A percentile compares a stretch with the other conserved stretches of the same genome.
Evolutionary conservation across 1,139 yeast species (phyloP).

Genomic region (Taphrina sp.): DNA sequence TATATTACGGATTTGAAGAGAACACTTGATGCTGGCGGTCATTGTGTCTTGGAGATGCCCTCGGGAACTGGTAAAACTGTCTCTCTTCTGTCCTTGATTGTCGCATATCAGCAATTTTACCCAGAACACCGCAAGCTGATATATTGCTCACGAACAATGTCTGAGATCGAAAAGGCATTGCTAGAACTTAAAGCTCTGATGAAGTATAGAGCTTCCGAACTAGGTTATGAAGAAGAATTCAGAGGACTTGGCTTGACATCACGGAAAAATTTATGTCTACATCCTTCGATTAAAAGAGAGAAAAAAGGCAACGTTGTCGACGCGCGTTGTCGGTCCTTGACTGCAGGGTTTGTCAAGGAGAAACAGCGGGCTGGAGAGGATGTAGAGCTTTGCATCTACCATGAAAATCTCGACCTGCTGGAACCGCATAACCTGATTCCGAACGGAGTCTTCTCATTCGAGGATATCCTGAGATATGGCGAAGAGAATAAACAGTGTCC

Average conservation of each 20-base stretch:
- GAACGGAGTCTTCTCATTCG: constrained; percentile 91
- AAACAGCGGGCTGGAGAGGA: constrained; percentile 62
- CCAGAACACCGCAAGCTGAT: constrained; percentile 93
- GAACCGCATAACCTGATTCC: constrained; percentile 90
- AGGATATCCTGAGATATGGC: constrained; percentile 72
- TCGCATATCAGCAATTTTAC: constrained; percentile 83
- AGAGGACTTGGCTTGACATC: constrained; percentile 91
- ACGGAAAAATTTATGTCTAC: constrained; percentile 88
- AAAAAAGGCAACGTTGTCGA: constrained; percentile 92
- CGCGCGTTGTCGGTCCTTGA: constrained; percentile 90
- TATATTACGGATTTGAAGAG: constrained; percentile 95
- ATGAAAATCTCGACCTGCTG: constrained; percentile 78
- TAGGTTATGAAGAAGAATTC: constrained; percentile 81
- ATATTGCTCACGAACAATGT: constrained; percentile 98
- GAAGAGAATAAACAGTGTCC: constrained; percentile 83
- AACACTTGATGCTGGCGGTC: constrained; percentile 84
- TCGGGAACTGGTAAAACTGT: constrained; percentile 99
- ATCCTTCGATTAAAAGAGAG: constrained; percentile 83
- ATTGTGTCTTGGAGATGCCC: constrained; percentile 97
- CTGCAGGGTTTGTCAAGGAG: constrained; percentile 81
- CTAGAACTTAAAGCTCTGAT: constrained; percentile 87
- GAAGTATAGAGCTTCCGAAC: constrained; percentile 77
- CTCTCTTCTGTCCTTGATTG: constrained; percentile 81
- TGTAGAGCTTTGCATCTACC: constrained; percentile 72
- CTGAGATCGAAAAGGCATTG: constrained; percentile 95